Conservation (phyloP, 2,329 filamentous ascomycete genomes). For the Monilinia polystroma region DNA sequence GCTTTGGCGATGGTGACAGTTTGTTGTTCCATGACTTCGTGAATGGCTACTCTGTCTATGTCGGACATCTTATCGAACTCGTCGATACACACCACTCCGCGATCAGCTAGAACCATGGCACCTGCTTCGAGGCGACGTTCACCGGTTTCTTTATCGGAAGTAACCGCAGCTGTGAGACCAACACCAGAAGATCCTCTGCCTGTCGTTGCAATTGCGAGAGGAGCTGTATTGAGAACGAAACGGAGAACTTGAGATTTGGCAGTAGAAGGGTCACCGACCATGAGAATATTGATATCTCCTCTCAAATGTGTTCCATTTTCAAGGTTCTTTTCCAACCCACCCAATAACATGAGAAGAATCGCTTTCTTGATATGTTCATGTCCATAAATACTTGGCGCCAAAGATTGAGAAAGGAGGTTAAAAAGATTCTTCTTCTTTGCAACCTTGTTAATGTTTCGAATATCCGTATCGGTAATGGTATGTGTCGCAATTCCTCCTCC, state of each 20-base stretch:
- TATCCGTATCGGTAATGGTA: conserved; percentile 91
- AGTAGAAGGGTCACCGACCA: conserved; percentile 98
- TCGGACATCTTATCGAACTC: conserved; percentile 99
- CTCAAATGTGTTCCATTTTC: conserved; percentile 97
- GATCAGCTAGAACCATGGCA: conserved; percentile 97
- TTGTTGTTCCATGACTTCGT: conserved; percentile 99
- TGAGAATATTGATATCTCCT: conserved; percentile 98
- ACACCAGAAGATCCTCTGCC: conserved; percentile 96
- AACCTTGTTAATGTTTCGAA: conserved; percentile 97
- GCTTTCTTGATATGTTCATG: conserved; percentile 98
- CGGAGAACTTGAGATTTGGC: conserved; percentile 97
- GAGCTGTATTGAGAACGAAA: conserved; percentile 95
- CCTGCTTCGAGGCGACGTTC: conserved; percentile 92
- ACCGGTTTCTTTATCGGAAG: conserved; percentile 94
- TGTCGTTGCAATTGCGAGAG: conserved; percentile 93
- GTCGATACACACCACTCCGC: conserved; percentile 97
- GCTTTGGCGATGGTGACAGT: conserved; percentile 99
- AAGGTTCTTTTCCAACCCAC: conserved; percentile 97
- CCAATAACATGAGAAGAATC: conserved; percentile 89
- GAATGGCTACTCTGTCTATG: conserved; percentile 94
- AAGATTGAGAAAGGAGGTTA: conserved; percentile 85
- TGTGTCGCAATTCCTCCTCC: conserved; percentile 90
- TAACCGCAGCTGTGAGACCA: conserved; percentile 95
- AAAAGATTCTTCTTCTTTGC: conserved; percentile 93
- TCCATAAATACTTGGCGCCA: conserved; percentile 94